Conservation (phyloP, 2,329 filamentous ascomycete genomes). For the Apiospora rasikravindrae region DNA sequence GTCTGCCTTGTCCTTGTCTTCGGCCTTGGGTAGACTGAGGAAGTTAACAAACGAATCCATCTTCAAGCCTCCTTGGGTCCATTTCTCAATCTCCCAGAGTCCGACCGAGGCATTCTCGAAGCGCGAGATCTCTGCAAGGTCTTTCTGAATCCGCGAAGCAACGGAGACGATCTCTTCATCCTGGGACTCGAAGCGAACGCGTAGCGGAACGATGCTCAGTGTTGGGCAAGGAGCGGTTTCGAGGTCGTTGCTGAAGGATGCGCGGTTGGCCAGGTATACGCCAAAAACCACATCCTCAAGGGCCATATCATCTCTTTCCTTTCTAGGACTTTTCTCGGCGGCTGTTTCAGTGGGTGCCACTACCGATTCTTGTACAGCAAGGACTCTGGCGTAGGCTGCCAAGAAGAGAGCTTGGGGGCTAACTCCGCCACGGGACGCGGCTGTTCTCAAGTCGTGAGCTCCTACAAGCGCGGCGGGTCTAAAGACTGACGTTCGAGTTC, state of each 20-base stretch:
- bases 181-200: slow-evolving; percentile 48
- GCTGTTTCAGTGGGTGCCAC: slow-evolving; percentile 18
- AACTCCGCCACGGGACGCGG: slow-evolving; percentile 53
- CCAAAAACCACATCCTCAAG: slow-evolving; percentile 68
- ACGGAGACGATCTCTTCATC: slow-evolving; percentile 47
- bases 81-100: slow-evolving; percentile 73
- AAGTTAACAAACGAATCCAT: slow-evolving; percentile 85
- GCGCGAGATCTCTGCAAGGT: slow-evolving; percentile 66
- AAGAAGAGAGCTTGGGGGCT: slow-evolving; percentile 78
- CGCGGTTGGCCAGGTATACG: slow-evolving; percentile 82
- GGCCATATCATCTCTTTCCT: neutral
- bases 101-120: slow-evolving; percentile 62
- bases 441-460: slow-evolving; percentile 27
- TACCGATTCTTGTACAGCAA: slow-evolving; percentile 28
- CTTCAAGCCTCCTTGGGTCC: slow-evolving; percentile 67
- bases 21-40: slow-evolving; percentile 55
- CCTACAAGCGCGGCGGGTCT: slow-evolving; percentile 27
- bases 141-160: slow-evolving; percentile 68
- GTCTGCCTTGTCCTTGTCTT: neutral
- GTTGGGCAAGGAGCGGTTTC: slow-evolving; percentile 67
- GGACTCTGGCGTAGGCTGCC: slow-evolving; percentile 66
- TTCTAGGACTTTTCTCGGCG: neutral
- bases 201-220: slow-evolving; percentile 78
- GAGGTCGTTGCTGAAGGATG: slow-evolving; percentile 54
- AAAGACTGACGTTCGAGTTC: slow-evolving; percentile 26